Percentiles rank a stretch among this genome's conserved stretches.
phyloP scores from a whole-genome alignment of 2,329 filamentous ascomycete genomes.

The Graphilbum sp. region DNA sequence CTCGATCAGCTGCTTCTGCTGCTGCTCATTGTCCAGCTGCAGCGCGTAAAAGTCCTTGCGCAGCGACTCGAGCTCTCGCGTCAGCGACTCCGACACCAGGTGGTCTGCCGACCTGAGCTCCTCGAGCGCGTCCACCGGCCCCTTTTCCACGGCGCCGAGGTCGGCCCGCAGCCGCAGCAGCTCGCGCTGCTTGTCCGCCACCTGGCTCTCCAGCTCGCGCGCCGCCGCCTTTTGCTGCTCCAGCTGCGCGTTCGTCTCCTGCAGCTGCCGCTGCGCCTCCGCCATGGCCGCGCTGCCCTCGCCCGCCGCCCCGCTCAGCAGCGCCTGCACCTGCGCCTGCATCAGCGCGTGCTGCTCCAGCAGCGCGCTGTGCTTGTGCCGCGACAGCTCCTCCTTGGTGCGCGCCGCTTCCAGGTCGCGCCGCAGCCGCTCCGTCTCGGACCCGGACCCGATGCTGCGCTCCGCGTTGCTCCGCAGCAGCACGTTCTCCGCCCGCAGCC shows the following conservation, averaged over 20 bases:
- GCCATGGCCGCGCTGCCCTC: constrained; percentile 33
- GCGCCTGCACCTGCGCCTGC: constrained; percentile 39
- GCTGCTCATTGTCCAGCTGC: constrained; percentile 35
- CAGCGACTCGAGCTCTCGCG: constrained; percentile 38
- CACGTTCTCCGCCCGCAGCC: constrained; percentile 45
- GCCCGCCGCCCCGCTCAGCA: constrained; percentile 32
- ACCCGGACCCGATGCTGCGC: constrained; percentile 30
- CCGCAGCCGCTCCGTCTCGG: constrained; percentile 36
- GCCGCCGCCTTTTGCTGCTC: constrained; percentile 25
- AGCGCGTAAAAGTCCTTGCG: constrained; percentile 33
- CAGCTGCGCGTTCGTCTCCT: constrained; percentile 29
- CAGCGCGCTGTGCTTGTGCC: constrained; percentile 36
- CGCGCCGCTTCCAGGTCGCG: constrained; percentile 39
- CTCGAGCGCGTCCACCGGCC: constrained; percentile 32
- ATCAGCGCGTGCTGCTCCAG: constrained; percentile 41
- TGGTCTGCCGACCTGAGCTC: constrained; percentile 43
- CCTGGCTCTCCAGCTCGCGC: constrained; percentile 28
- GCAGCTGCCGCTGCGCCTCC: constrained; percentile 31
- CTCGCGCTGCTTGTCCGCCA: constrained; percentile 38
- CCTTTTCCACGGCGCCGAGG: constrained; percentile 36
- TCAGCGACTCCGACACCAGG: constrained; percentile 40
- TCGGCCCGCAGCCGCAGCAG: constrained; percentile 35
- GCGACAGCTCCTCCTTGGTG: constrained; percentile 31
- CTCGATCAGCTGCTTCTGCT: constrained; percentile 43
- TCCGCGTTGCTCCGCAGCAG: constrained; percentile 27